These are phyloP conservation scores for Bacidia gigantensis DNA, from an alignment of 495 filamentous ascomycete species.

Conservation along the genomic window DNA sequence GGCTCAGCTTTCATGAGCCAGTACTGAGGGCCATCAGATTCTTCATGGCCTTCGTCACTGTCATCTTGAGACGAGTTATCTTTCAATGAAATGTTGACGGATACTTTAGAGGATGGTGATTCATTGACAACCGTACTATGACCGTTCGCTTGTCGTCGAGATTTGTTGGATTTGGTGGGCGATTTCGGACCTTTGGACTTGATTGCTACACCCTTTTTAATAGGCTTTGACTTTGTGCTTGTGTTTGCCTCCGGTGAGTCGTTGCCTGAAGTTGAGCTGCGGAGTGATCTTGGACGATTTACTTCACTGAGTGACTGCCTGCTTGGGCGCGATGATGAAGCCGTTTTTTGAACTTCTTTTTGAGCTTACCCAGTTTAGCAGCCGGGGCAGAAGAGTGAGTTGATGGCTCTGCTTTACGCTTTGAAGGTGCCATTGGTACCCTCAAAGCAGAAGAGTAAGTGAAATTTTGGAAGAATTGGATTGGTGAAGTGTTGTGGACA, in stretches of 20 bases:
- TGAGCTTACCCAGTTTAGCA: not conserved
- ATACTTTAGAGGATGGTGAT: not conserved
- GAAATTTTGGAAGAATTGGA: not conserved
- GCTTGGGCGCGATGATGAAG: conserved; percentile 15
- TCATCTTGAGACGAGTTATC: not conserved
- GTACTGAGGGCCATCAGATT: conserved; percentile 5
- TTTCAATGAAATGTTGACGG: conserved; percentile 2
- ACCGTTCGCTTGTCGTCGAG: not conserved
- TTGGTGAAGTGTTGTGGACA: not conserved
- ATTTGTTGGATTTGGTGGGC: not conserved
- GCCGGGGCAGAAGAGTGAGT: no score
- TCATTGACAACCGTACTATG: not conserved
- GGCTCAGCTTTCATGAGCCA: conserved; percentile 95
- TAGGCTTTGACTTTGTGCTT: not conserved
- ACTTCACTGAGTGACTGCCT: conserved; percentile 8
- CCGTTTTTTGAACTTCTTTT: conserved; percentile 13
- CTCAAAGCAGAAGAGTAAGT: not conserved
- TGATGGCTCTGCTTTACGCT: conserved; percentile 2
- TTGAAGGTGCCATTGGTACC: conserved; percentile 7
- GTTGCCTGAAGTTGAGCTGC: conserved; percentile 5
- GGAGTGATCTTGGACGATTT: conserved; percentile 4
- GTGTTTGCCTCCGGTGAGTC: not conserved
- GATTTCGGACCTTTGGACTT: not conserved
- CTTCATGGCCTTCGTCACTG: not conserved
- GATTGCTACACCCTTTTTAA: not conserved